Base-by-base conservation (phyloP, 441 rosid species). In the Syzygium syzygioides region DNA sequence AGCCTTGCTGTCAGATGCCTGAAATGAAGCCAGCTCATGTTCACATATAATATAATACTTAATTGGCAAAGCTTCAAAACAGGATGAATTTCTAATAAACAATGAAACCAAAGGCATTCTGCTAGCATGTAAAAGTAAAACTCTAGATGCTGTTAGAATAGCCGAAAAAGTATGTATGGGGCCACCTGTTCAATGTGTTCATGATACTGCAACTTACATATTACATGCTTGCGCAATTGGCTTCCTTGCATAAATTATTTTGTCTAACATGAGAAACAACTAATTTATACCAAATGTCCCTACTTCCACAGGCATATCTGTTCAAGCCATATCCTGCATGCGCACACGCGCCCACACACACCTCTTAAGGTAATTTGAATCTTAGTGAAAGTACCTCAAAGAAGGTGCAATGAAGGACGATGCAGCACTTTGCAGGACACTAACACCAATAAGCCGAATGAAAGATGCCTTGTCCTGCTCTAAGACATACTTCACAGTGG, bases 341-440 rank as follows among this genome's bases (percentile, higher is more conserved):
- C 2, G 48, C 48, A 45, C 48, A 45, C 8, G 48, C 9, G 48
- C 48, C 48, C 48, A 45, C 48, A 45, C 48, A 45, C 48, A 45
- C 48, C 48, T 45, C 32, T 20, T 48, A 34, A 55, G 55, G 15
- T 23, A 76, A 79, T 14, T 56, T 45, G 2, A 30, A 88, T 26
- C 54, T 59, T 20, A 55, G 23, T 84, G 41, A 76, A 34, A 88
- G 57, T 94, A 96, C 99, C 98, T 96, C 91, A 98, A 90, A 34
- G 99, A 96, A 89, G 99, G 99, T 55, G 99, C 99, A 91, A 97
- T 93, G 90, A 97, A 93, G 92, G 99, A 95, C 84, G 98, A 96
- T 79, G 99, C 99, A 88, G 93, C 96, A 94, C 99, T 98, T 93
- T 98, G 99, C 90, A 98, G 96, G 90, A 98, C 94, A 86, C 99